Conservation (phyloP, 2,329 filamentous ascomycete genomes). For the Colletotrichum camelliae region DNA sequence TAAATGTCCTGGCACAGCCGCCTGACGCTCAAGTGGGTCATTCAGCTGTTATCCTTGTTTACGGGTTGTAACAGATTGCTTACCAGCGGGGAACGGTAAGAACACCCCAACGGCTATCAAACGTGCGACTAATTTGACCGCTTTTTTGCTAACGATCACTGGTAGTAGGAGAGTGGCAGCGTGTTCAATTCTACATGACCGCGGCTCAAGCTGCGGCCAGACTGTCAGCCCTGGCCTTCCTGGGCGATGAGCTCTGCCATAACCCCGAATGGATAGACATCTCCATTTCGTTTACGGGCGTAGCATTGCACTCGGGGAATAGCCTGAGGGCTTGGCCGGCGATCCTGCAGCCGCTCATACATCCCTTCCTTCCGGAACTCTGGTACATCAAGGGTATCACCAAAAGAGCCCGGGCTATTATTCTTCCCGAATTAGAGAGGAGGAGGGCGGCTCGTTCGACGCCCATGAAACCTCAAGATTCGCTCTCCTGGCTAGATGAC, state of each 20-base stretch:
- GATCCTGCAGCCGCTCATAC: background rate
- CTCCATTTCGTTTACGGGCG: background rate
- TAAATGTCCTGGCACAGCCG: too few relatives aligned
- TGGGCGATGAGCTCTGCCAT: background rate
- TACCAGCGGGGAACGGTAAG: background rate
- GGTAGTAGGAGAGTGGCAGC: background rate
- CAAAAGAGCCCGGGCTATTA: background rate
- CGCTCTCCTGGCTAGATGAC: background rate
- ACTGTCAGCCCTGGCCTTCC: background rate
- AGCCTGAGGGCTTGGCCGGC: background rate
- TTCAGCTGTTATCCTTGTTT: too few relatives aligned
- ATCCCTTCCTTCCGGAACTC: background rate
- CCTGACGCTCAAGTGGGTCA: too few relatives aligned
- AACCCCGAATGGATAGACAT: background rate
- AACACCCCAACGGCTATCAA: background rate
- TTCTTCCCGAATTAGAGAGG: background rate
- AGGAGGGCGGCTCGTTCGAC: background rate
- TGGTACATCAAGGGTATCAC: background rate
- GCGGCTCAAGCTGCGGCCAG: background rate
- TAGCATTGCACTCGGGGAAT: background rate
- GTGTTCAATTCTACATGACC: background rate
- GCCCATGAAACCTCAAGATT: background rate
- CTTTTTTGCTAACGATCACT: background rate
- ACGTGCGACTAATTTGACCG: accelerated
- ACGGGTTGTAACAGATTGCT: too few relatives aligned